These are phyloP conservation scores for Posidonia australis DNA, from an alignment of 106 monocot species.

Conservation along the genomic window DNA sequence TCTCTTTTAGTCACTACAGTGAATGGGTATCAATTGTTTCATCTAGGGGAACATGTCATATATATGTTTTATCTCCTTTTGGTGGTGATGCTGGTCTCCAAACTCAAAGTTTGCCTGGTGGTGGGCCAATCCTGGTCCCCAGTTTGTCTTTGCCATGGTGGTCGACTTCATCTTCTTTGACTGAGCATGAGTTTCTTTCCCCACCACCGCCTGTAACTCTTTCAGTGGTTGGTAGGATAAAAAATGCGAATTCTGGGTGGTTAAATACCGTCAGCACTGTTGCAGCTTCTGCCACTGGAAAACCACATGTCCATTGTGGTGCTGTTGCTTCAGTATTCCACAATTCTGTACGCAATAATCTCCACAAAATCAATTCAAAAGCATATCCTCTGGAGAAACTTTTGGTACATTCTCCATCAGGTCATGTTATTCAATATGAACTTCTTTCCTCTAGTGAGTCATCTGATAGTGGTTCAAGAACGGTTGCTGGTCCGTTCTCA, in stretches of 20 bases:
- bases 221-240: constrained; percentile 86
- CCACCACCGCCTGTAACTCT: constrained; percentile 58
- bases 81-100: constrained; percentile 77
- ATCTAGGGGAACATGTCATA: constrained; percentile 77
- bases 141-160: constrained; percentile 84
- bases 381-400: constrained; percentile 66
- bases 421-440: constrained; percentile 87
- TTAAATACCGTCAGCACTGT: constrained; percentile 80
- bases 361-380: constrained; percentile 13
- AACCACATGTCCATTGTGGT: constrained; percentile 58
- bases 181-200: constrained; percentile 43
- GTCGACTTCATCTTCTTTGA: constrained; percentile 42
- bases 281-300: constrained; percentile 84
- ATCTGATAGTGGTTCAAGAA: constrained; percentile 44
- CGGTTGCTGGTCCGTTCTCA: constrained; percentile 24
- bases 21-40: constrained; percentile 94
- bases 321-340: constrained; percentile 82
- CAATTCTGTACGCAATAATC: constrained; percentile 32
- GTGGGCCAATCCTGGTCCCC: constrained; percentile 39
- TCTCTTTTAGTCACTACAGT: constrained; percentile 82
- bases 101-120: constrained; percentile 38
- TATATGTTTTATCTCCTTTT: constrained; percentile 84
- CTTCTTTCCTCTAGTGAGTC: constrained; percentile 53
- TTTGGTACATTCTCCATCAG: constrained; percentile 85
- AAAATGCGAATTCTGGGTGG: constrained; percentile 73